Percentiles rank a stretch among this genome's conserved stretches.
Evolutionary conservation across 139 green algal genomes (phyloP).

Genomic region (Auxenochlorella pyrenoidosa): DNA sequence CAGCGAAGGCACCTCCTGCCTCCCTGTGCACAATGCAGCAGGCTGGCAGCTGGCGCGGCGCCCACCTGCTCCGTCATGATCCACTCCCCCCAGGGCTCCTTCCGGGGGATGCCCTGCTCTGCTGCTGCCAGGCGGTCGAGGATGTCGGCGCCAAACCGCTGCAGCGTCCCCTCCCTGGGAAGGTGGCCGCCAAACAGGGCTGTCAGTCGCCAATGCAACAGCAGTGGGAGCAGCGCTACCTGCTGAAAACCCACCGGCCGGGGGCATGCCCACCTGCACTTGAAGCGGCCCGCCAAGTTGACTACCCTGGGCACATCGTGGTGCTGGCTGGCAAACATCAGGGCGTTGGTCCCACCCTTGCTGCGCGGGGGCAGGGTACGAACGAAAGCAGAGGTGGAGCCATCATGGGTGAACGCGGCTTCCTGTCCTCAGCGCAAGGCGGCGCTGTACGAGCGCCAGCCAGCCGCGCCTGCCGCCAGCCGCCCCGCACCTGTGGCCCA

Average conservation of each 20-base stretch:
- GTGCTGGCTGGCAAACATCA: conserved; percentile 31
- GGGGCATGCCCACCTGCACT: background rate
- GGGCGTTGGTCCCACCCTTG: conserved; percentile 45
- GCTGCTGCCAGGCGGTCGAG: conserved; percentile 36
- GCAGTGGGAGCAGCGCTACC: background rate
- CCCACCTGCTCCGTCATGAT: conserved; percentile 38
- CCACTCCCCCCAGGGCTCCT: conserved; percentile 49
- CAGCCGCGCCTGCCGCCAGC: background rate
- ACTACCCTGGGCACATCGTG: conserved; percentile 41
- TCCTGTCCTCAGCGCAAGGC: no score
- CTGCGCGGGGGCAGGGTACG: background rate
- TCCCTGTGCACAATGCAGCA: background rate
- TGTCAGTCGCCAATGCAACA: background rate
- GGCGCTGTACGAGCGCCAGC: no score
- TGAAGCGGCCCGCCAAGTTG: conserved; percentile 48
- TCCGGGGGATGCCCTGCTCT: conserved; percentile 26
- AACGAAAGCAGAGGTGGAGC: no score
- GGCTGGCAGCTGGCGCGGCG: background rate
- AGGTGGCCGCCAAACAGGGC: background rate
- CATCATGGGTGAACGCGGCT: no score
- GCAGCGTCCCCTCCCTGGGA: conserved; percentile 22
- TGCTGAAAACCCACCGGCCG: no score
- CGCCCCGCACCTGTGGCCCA: conserved; percentile 41
- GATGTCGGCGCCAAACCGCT: conserved; percentile 57
- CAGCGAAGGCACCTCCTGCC: no score